phyloP scores from a whole-genome alignment of 208 protist species.

The Leishmania amazonensis region DNA sequence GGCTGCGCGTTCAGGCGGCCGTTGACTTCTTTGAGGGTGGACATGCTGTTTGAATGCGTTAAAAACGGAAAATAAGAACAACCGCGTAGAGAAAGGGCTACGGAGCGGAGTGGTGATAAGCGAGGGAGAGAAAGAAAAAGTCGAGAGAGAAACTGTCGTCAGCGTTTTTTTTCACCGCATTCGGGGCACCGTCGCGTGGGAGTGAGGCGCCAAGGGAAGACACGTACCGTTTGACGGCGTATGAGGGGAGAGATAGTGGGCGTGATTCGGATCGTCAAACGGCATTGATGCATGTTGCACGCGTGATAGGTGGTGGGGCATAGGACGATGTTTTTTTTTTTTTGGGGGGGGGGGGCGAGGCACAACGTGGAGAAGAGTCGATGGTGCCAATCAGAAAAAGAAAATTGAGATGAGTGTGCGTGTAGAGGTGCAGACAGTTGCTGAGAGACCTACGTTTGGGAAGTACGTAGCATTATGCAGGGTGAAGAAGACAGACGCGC shows the following conservation, averaged over 20 bases:
- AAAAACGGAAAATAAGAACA: conserved; percentile 5
- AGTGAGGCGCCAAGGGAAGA: background rate
- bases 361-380: background rate
- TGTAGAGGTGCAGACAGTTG: background rate
- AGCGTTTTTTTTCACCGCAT: background rate
- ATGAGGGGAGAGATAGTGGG: background rate
- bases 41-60: conserved; percentile 43
- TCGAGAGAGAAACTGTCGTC: background rate
- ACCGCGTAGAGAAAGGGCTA: background rate
- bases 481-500: background rate
- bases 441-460: background rate
- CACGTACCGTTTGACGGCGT: background rate
- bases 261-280: background rate
- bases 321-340: background rate
- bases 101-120: background rate
- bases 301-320: background rate
- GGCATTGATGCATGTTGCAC: background rate
- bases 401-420: background rate
- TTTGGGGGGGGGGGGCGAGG: background rate
- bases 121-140: background rate
- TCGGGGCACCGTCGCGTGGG: background rate
- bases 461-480: background rate
- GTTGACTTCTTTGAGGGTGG: conserved; percentile 87
- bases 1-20: conserved; percentile 78
- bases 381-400: background rate